A percentile compares a stretch with the other conserved stretches of the same genome.
Evolutionary conservation across 805 yeast species (phyloP).

Genomic region (Ogataea thermomethanolica): DNA sequence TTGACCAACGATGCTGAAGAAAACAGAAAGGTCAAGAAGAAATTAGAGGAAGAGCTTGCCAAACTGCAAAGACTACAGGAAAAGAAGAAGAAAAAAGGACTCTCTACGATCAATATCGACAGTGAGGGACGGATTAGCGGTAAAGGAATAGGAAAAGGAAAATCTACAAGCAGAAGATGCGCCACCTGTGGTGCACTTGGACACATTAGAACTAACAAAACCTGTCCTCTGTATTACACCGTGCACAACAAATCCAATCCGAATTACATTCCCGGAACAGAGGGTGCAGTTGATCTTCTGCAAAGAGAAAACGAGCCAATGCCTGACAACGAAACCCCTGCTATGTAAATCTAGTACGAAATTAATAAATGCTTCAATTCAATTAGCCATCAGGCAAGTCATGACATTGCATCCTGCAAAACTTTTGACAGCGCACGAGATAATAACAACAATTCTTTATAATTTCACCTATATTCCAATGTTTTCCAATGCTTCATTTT

Average conservation of each 20-base stretch:
- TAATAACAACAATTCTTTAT: conserved; percentile 3
- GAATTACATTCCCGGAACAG: conserved; percentile 33
- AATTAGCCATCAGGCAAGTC: too few species aligned
- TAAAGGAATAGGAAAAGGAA: conserved; percentile 72
- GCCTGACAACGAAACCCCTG: not conserved
- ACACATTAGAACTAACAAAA: conserved; percentile 85
- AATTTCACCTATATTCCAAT: conserved; percentile 5
- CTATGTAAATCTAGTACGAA: not conserved
- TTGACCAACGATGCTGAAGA: conserved; percentile 83
- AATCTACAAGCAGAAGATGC: conserved; percentile 75
- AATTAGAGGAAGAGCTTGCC: conserved; percentile 79
- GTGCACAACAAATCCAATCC: conserved; percentile 36
- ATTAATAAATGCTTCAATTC: too few species aligned
- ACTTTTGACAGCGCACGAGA: not conserved
- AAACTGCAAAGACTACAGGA: conserved; percentile 75
- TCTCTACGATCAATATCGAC: conserved; percentile 34
- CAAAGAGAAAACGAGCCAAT: conserved; percentile 5
- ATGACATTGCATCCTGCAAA: too few species aligned
- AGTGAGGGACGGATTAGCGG: conserved; percentile 45
- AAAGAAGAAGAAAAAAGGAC: conserved; percentile 35
- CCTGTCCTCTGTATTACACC: conserved; percentile 81
- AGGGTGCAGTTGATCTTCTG: conserved; percentile 23
- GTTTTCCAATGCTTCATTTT: not conserved
- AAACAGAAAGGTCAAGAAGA: conserved; percentile 70
- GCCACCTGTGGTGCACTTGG: conserved; percentile 95